Base-by-base conservation (phyloP, 257 asterid species). In the Ballota nigra region DNA sequence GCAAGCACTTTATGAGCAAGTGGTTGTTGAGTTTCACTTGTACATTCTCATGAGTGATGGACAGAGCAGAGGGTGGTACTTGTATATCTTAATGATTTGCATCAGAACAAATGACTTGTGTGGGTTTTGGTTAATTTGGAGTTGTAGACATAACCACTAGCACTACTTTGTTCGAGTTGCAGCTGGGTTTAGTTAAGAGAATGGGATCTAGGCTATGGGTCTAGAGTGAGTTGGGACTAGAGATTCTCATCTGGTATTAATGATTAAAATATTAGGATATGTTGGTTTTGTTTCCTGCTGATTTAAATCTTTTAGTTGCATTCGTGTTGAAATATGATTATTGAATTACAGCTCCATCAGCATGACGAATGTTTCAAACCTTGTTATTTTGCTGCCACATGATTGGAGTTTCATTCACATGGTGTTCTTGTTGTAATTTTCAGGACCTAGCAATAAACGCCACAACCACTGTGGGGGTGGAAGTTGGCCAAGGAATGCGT, bases 381-480 rank as follows among this genome's bases (percentile, higher is more conserved):
- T 16, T 28, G n/a, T 62, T 23, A 38, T 55, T 4, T 51, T 22
- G 8, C 45, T 29, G 51, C 45, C 28, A 45, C 51, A 57, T 56
- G 0, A 55, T 36, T 60, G 10, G 19, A 31, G 29, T 43, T 68
- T 1, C 24, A 28, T 31, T 69, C 23, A 45, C 58, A 13, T 40
- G 57, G 24, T 63, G 52, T 70, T 74, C 49, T 57, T 75, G 76
- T 75, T 75, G 65, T 18, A 56, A 64, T 33, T 83, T 73, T 66
- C 86, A 95, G 99, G 97, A 95, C 75, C 79, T 95, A 51, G 98
- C 99, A 45, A 85, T 95, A 53, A 89, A 89, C 68, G 99, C 99
- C 26, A 91, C 99, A 3, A 73, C 92, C 78, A 89, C 78, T 1
- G 96, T 86, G 18, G 99, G 99, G 19, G 97, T 94, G 49, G 99